Base-by-base conservation (phyloP, 73 alveolate genomes). In the Paramecium caudatum region DNA sequence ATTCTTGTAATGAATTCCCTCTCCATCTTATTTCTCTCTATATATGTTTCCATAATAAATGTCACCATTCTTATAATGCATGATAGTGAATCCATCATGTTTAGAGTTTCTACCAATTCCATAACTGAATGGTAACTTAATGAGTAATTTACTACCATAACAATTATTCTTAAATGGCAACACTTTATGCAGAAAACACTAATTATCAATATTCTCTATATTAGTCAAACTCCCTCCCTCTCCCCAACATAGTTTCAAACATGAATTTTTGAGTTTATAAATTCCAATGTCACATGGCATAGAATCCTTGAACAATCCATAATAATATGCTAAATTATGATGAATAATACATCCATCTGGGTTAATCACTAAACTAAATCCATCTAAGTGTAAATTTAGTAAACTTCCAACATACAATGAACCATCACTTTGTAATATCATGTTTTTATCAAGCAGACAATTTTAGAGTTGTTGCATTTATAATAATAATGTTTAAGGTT, bases 361-460 rank as follows among this genome's bases (percentile, higher is more conserved):
- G 49, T 65, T 33, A 13, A 65, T 33, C 0, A 65, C 33, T 34
- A 65, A 65, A 33, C 83, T 49, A 65, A 33, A 65, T 12, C 83
- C 83, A 25, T 65, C 4, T 16, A 65, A 34, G 13, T 55, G 23
- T 1, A 17, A 8, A 27, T 43, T 55, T 27, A 55, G 23, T 1
- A 55, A 27, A 10, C 46, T 55, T 55, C 80, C 80, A 27, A 55
- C 25, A 55, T 55, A 55, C 46, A 55, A 43, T 27, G 80, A 55
- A 55, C 80, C 80, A 55, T 55, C 80, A 23, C 46, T 23, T 23
- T 55, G 30, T 27, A 55, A 55, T 27, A 55, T 55, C 80, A 55
- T 55, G 80, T 55, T 43, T 55, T 55, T 55, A 55, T 55, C 80
- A 55, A 55, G 80, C 80, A 55, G 80, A 55, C 80, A 55, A 55